A percentile compares a stretch with the other conserved stretches of the same genome.
Evolutionary conservation across 2,329 filamentous ascomycete species (phyloP).

Genomic region (Aphanocladium album): DNA sequence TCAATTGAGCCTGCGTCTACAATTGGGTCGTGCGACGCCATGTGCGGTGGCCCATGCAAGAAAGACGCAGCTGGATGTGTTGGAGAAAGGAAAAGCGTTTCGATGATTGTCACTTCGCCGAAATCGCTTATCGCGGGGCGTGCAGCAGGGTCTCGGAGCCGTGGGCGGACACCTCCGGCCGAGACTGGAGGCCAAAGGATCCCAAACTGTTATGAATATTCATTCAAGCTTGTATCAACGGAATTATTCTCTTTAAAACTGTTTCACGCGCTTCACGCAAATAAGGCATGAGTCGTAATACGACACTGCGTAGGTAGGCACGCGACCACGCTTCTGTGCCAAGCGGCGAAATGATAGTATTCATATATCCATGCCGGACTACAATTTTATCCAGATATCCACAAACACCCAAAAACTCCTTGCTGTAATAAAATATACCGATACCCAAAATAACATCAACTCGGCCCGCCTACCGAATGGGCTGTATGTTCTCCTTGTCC

Average conservation of each 20-base stretch:
- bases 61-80: neutral
- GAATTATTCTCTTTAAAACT: no score
- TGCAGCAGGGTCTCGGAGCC: neutral
- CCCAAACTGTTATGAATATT: no score
- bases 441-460: constrained; percentile 1
- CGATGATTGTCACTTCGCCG: neutral
- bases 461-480: constrained; percentile 20
- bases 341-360: neutral
- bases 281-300: no score
- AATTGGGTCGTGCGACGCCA: constrained; percentile 16
- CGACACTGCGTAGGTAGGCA: neutral
- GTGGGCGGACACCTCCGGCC: neutral
- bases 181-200: neutral
- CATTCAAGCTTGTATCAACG: no score
- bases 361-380: neutral
- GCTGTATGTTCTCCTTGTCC: constrained; percentile 50
- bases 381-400: neutral
- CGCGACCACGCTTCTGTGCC: neutral
- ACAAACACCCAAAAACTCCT: constrained; percentile 7
- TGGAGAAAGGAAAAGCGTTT: neutral
- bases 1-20: constrained; percentile 29
- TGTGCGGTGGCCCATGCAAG: constrained; percentile 1
- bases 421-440: constrained; percentile 2
- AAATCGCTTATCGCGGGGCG: constrained; percentile 4
- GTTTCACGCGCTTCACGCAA: no score